These are phyloP conservation scores for Neurospora sublineolata DNA, from an alignment of 495 filamentous ascomycete genomes.

Conservation along the genomic window DNA sequence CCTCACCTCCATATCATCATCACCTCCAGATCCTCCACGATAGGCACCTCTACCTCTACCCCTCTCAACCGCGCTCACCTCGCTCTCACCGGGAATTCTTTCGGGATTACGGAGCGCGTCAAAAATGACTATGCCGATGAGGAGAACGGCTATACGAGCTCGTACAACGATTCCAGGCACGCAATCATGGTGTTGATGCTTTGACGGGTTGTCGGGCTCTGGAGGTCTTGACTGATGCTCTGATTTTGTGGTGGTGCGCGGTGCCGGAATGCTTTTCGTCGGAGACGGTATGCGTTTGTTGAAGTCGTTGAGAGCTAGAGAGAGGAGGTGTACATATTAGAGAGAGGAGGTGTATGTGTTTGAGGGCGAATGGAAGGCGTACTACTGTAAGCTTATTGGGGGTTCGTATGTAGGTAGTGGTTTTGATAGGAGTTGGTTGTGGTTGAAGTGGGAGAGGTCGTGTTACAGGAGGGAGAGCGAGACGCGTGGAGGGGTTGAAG, in stretches of 20 bases:
- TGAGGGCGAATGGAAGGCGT: neutral
- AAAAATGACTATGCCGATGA: neutral
- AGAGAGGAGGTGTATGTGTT: neutral
- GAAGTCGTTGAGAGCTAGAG: neutral
- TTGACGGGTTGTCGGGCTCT: neutral
- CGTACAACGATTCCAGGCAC: neutral
- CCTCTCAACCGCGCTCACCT: neutral
- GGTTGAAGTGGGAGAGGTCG: neutral
- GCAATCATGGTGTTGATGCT: neutral
- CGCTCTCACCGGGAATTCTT: neutral
- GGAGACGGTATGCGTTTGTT: neutral
- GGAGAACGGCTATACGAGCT: neutral
- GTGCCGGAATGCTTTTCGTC: neutral
- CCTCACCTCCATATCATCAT: neutral
- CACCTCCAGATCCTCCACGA: neutral
- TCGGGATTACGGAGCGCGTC: neutral
- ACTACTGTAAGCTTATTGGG: neutral
- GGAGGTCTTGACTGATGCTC: neutral
- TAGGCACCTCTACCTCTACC: neutral
- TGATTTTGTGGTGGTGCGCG: neutral
- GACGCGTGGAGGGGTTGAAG: neutral
- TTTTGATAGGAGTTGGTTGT: neutral
- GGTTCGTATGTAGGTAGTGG: neutral
- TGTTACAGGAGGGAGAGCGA: neutral
- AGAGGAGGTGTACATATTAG: too few relatives aligned